A percentile compares a stretch with the other conserved stretches of the same genome.
These are phyloP conservation scores for Corynespora cassiicola DNA, from an alignment of 2,329 filamentous ascomycete genomes.

Conservation along the genomic window DNA sequence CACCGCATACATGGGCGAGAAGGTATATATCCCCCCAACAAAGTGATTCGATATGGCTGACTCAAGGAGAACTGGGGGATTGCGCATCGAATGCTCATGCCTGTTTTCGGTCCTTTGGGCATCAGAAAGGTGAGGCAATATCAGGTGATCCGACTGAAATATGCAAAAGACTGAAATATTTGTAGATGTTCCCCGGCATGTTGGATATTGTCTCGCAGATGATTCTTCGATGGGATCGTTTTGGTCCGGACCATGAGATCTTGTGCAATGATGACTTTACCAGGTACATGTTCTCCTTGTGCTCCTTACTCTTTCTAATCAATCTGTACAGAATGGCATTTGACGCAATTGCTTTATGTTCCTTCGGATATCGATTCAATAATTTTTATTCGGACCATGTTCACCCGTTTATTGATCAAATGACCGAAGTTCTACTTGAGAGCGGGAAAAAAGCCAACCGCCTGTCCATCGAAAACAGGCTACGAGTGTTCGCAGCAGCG, in stretches of 20 bases:
- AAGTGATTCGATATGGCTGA: background rate
- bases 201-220: slow-evolving; percentile 42
- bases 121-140: slow-evolving; percentile 4
- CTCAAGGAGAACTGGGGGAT: slow-evolving; percentile 17
- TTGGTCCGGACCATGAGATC: slow-evolving; percentile 64
- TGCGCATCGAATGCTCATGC: slow-evolving; percentile 53
- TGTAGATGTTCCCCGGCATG: slow-evolving; percentile 34
- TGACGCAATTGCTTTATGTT: slow-evolving; percentile 74
- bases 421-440: slow-evolving; percentile 68
- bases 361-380: slow-evolving; percentile 78
- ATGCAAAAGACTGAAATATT: slow-evolving; percentile 31
- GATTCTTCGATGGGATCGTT: slow-evolving; percentile 39
- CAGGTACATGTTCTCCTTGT: slow-evolving; percentile 6
- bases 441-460: slow-evolving; percentile 59
- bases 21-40: slow-evolving; percentile 3
- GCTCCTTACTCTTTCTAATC: background rate
- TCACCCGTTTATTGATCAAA: slow-evolving; percentile 74
- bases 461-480: slow-evolving; percentile 36
- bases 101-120: slow-evolving; percentile 45
- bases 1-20: slow-evolving; percentile 17
- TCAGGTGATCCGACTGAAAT: background rate
- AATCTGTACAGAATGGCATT: slow-evolving; percentile 67
- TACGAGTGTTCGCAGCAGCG: slow-evolving; percentile 54
- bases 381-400: slow-evolving; percentile 72
- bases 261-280: slow-evolving; percentile 72